These are phyloP conservation scores for Hymenoscyphus infarciens DNA, from an alignment of 2,329 filamentous ascomycete species.

Conservation along the genomic window DNA sequence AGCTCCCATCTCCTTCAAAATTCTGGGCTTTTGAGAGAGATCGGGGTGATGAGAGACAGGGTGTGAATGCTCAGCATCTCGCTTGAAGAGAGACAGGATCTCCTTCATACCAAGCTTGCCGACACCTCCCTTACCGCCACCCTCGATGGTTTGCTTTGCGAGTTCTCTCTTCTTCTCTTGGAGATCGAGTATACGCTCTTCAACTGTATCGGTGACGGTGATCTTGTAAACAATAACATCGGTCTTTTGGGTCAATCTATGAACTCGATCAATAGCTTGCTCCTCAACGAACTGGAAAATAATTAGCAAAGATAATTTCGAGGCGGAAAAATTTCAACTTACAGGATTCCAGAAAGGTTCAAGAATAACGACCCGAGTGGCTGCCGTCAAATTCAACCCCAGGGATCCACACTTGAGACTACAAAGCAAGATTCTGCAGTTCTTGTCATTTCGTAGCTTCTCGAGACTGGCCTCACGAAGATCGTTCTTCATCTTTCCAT, in stretches of 20 bases:
- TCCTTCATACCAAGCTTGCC: constrained; percentile 90
- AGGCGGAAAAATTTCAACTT: constrained; percentile 14
- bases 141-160: constrained; percentile 88
- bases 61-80: constrained; percentile 33
- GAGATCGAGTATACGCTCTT: constrained; percentile 89
- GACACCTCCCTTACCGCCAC: constrained; percentile 65
- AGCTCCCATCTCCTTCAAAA: constrained; percentile 28
- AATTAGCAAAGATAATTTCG: constrained; percentile 15
- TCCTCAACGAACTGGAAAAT: constrained; percentile 83
- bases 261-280: constrained; percentile 96
- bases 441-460: constrained; percentile 68
- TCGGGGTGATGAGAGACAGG: constrained; percentile 23
- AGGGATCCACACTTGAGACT: constrained; percentile 91
- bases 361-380: constrained; percentile 87
- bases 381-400: constrained; percentile 90
- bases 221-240: constrained; percentile 96
- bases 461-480: constrained; percentile 81
- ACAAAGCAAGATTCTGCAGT: constrained; percentile 81
- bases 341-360: constrained; percentile 97
- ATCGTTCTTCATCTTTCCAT: constrained; percentile 93
- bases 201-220: constrained; percentile 80
- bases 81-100: constrained; percentile 77
- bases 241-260: constrained; percentile 93
- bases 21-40: constrained; percentile 29
- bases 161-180: constrained; percentile 92